These are phyloP conservation scores for Hypericum androsaemum DNA, from an alignment of 345 rosid genomes.

Conservation along the genomic window DNA sequence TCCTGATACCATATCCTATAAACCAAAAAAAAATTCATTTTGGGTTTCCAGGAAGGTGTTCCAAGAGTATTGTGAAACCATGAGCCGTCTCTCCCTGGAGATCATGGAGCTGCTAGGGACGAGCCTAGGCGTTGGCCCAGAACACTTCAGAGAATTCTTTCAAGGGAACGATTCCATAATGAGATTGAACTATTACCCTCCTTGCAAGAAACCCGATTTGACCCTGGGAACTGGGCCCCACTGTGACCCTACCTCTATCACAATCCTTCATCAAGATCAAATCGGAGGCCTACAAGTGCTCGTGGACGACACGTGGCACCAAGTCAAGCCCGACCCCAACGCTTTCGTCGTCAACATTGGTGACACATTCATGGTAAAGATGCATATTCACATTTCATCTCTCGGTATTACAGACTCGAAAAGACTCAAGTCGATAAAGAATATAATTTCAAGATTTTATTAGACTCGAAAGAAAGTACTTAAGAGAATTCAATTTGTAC, in stretches of 20 bases:
- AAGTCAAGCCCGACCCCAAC: conserved; percentile 27
- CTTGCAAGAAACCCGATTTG: conserved; percentile 33
- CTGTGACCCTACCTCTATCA: conserved; percentile 30
- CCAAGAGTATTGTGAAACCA: conserved; percentile 28
- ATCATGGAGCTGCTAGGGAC: conserved; percentile 28
- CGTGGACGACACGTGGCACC: conserved; percentile 25
- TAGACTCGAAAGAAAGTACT: too few species aligned
- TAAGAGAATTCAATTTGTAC: too few species aligned
- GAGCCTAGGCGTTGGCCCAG: conserved; percentile 31
- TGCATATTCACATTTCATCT: not conserved
- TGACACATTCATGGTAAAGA: conserved; percentile 41
- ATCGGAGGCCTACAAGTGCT: conserved; percentile 45
- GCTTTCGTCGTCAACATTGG: conserved; percentile 55
- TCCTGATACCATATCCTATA: not conserved
- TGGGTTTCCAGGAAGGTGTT: conserved; percentile 13
- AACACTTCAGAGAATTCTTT: conserved; percentile 24
- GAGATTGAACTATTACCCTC: conserved; percentile 44
- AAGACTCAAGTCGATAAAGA: too few species aligned
- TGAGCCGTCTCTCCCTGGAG: conserved; percentile 17
- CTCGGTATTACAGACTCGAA: not conserved
- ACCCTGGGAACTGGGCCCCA: conserved; percentile 49
- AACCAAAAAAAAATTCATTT: not conserved
- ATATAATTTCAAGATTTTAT: too few species aligned
- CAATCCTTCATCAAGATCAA: conserved; percentile 44
- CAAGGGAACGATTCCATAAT: conserved; percentile 30